These are phyloP conservation scores for Saprolegnia parasitica DNA, from an alignment of 352 stramenopile species.

Conservation along the genomic window DNA sequence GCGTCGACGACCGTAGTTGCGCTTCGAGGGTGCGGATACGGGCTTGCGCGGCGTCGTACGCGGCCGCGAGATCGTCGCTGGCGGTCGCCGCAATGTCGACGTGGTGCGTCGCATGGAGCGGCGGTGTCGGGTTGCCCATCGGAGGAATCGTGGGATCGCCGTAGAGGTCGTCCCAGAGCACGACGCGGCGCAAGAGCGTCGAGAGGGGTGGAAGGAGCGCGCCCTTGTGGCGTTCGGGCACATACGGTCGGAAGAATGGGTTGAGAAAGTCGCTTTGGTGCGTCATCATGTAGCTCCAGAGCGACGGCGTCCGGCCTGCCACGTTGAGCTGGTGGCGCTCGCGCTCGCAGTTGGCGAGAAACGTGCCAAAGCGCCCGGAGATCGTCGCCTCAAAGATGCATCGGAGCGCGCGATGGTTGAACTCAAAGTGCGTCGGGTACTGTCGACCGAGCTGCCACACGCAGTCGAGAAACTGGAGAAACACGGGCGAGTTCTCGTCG, in stretches of 20 bases:
- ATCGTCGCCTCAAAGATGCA: slow-evolving; percentile 65
- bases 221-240: slow-evolving; percentile 36
- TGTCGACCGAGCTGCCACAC: slow-evolving; percentile 78
- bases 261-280: slow-evolving; percentile 50
- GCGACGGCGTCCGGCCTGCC: slow-evolving; percentile 52
- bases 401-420: slow-evolving; percentile 65
- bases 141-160: slow-evolving; percentile 46
- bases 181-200: slow-evolving; percentile 61
- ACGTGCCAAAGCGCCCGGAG: slow-evolving; percentile 77
- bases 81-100: slow-evolving; percentile 1
- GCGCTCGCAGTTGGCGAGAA: slow-evolving; percentile 84
- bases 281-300: slow-evolving; percentile 59
- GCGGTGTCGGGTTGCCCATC: slow-evolving; percentile 16
- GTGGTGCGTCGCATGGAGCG: slow-evolving; percentile 3
- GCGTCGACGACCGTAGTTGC: slow-evolving; percentile 35
- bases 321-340: slow-evolving; percentile 55
- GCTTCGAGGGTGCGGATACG: slow-evolving; percentile 55
- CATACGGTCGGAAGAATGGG: slow-evolving; percentile 47
- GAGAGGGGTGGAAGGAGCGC: slow-evolving; percentile 53
- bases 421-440: slow-evolving; percentile 84
- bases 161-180: slow-evolving; percentile 79
- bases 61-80: slow-evolving; percentile 52
- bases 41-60: slow-evolving; percentile 50
- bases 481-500: slow-evolving; percentile 82
- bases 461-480: slow-evolving; percentile 88